Percentiles rank a stretch among this genome's conserved stretches.
Evolutionary conservation across 2,329 filamentous ascomycete species (phyloP).

Genomic region (Colletotrichum truncatum): DNA sequence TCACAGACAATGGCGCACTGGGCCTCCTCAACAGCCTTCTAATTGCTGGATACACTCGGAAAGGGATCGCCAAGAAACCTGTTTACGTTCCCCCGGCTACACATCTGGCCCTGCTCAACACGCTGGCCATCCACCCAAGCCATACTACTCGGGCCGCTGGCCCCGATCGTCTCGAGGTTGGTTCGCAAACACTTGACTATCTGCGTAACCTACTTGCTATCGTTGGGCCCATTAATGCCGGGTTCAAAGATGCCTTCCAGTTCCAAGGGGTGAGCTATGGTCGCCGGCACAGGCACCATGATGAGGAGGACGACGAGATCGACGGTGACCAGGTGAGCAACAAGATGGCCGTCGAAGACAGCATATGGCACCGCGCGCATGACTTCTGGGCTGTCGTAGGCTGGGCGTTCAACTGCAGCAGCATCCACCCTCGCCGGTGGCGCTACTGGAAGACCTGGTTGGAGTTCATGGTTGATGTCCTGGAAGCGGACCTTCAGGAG

Average conservation of each 20-base stretch:
- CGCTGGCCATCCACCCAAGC: slow-evolving; percentile 82
- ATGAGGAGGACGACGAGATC: slow-evolving; percentile 50
- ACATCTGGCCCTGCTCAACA: slow-evolving; percentile 81
- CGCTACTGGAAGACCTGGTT: slow-evolving; percentile 84
- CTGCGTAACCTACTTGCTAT: slow-evolving; percentile 72
- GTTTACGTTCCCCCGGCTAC: slow-evolving; percentile 74
- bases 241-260: slow-evolving; percentile 75
- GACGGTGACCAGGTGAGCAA: slow-evolving; percentile 64
- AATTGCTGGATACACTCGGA: slow-evolving; percentile 56
- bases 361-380: slow-evolving; percentile 78
- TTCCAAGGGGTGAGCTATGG: slow-evolving; percentile 61
- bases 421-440: slow-evolving; percentile 79
- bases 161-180: slow-evolving; percentile 67
- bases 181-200: slow-evolving; percentile 74
- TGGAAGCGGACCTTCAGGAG: slow-evolving; percentile 76
- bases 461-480: slow-evolving; percentile 78
- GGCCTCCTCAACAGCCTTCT: slow-evolving; percentile 59
- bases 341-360: slow-evolving; percentile 69
- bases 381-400: slow-evolving; percentile 92
- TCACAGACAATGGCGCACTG: slow-evolving; percentile 23
- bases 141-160: slow-evolving; percentile 78
- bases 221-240: slow-evolving; percentile 75
- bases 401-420: slow-evolving; percentile 90
- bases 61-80: slow-evolving; percentile 44
- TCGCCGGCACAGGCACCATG: slow-evolving; percentile 50